Evolutionary conservation across 1,284 basidiomycete genomes (phyloP), one percentile per base, ranked within the genome.

Genomic region (Rhodotorula glutinis): DNA sequence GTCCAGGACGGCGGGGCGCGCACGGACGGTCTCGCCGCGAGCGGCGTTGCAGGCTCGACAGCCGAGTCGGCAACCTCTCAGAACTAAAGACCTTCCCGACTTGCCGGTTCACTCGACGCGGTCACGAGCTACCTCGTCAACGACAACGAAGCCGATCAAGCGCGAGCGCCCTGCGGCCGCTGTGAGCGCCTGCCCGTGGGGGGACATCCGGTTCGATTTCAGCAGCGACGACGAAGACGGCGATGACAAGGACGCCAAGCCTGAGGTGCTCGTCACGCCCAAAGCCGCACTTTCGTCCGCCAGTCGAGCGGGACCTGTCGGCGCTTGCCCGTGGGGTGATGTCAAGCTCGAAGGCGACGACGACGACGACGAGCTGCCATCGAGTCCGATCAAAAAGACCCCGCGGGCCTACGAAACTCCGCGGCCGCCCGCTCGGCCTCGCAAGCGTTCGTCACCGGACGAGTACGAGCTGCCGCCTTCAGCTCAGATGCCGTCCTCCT

Each of bases 291-390:
- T 38, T 38, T 11, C 33, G 5, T 7, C 33, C 33, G 33, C 7
- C 5, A 5, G 5, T 38, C 33, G 5, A 5, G 11, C 33, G 33
- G 7, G 33, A 38, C 11, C 33, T 38, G 33, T 38, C 33, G 33
- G 33, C 33, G 33, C n/a, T 7, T 59, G 58, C 23, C 58, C 58
- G 0, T 59, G 58, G 58, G 58, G 58, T 1, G 58, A 59, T 38
- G 58, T 43, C 25, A 59, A 59, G 49, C 58, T 59, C 11, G 25
- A 29, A 19, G 40, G 40, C 4, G 13, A 41, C 53, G 53, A 51
- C 33, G 61, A 51, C 33, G 61, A 55, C 2, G 53, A 25, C 25
- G 51, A 33, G 5, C 2, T 2, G 43, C 30, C 43, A 9, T 11
- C n/a, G 11, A 21, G 13, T 3, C 3, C 29, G 56, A 13, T 21